phyloP scores from a whole-genome alignment of 1,139 yeast species.

The Sugiyamaella pinicola region DNA sequence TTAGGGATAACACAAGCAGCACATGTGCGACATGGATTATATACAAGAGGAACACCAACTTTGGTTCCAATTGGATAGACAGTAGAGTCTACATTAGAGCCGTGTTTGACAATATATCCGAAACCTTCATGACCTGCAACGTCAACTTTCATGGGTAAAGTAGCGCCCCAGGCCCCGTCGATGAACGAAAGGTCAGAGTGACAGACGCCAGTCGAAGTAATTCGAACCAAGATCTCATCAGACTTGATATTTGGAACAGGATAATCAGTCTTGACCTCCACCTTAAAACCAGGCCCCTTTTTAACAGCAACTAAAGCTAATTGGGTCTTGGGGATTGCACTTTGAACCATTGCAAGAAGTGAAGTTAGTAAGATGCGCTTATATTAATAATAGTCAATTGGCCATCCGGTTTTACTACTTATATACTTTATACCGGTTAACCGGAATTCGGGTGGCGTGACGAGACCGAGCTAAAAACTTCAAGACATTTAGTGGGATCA shows the following conservation, averaged over 20 bases:
- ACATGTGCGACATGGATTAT: slow-evolving; percentile 33
- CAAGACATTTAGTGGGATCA: no score
- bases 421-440: not conserved
- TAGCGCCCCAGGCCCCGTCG: slow-evolving; percentile 30
- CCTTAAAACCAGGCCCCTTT: slow-evolving; percentile 28
- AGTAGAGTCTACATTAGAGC: slow-evolving; percentile 27
- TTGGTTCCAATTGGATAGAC: slow-evolving; percentile 31
- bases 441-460: not conserved
- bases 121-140: slow-evolving; percentile 39
- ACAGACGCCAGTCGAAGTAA: slow-evolving; percentile 44
- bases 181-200: slow-evolving; percentile 43
- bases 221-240: slow-evolving; percentile 37
- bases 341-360: slow-evolving; percentile 1
- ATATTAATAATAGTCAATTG: not conserved
- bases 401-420: not conserved
- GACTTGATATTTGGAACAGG: slow-evolving; percentile 38
- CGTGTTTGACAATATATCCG: slow-evolving; percentile 35
- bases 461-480: no score
- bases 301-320: slow-evolving; percentile 33
- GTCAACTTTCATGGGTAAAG: slow-evolving; percentile 1
- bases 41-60: slow-evolving; percentile 34
- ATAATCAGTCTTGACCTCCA: slow-evolving; percentile 30
- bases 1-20: slow-evolving; percentile 28
- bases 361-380: no score
- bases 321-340: slow-evolving; percentile 32